Percentiles rank a stretch among this genome's conserved stretches.
Conservation (phyloP, 192 early-diverging fungal species). For the Backusella morwellensis region DNA sequence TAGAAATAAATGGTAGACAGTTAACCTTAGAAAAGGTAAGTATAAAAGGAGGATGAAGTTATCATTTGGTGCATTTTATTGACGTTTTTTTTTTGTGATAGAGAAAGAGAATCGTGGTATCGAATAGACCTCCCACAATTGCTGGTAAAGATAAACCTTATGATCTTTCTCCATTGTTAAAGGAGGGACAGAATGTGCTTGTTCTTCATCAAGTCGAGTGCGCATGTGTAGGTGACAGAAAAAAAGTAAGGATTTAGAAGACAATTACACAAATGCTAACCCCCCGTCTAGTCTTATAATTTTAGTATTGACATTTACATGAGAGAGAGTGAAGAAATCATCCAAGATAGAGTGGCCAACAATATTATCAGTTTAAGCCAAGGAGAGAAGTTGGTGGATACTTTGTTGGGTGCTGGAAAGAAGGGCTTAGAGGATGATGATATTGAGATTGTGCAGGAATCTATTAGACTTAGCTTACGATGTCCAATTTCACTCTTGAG, state of each 20-base stretch:
- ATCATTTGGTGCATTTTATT: not conserved
- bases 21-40: not conserved
- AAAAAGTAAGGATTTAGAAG: not conserved
- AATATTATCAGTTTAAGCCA: not conserved
- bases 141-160: constrained; percentile 15
- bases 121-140: not conserved
- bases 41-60: too few relatives aligned
- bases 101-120: not conserved
- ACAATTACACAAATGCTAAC: not conserved
- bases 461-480: constrained; percentile 5
- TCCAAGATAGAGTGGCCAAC: not conserved
- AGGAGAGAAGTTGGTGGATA: not conserved
- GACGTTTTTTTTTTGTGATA: not conserved
- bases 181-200: not conserved
- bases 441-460: constrained; percentile 9
- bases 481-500: constrained; percentile 22
- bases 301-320: not conserved
- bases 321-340: not conserved
- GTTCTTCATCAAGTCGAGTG: not conserved
- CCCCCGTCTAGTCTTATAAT: not conserved
- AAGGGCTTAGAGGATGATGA: constrained; percentile 12
- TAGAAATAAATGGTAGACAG: not conserved
- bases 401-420: not conserved
- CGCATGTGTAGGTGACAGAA: constrained; percentile 8
- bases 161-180: not conserved